A percentile compares a stretch with the other conserved stretches of the same genome.
Evolutionary conservation across 2,329 filamentous ascomycete species (phyloP).

Genomic region (Fusarium kyushuense): DNA sequence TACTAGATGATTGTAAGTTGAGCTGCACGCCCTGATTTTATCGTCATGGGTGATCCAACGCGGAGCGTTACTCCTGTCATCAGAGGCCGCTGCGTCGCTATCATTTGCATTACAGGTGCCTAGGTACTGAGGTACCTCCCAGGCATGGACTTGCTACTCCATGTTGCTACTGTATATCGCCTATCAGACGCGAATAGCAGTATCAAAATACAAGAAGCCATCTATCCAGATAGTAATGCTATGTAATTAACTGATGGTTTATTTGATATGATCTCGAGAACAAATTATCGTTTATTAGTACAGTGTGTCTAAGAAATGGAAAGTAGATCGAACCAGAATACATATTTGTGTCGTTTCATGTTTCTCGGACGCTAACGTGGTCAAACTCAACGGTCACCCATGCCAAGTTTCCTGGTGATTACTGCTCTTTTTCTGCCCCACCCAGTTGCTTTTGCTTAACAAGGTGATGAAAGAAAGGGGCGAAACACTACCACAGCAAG

Average conservation of each 20-base stretch:
- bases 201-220: neutral
- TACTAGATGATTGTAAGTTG: neutral
- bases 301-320: neutral
- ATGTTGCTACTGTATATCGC: neutral
- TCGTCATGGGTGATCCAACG: neutral
- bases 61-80: neutral
- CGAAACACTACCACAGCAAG: neutral
- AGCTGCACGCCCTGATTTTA: neutral
- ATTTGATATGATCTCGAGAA: neutral
- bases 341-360: conserved; percentile 42
- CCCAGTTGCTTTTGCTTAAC: conserved; percentile 10
- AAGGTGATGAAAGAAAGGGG: conserved; percentile 24
- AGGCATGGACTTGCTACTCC: neutral
- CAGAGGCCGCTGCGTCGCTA: neutral
- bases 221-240: neutral
- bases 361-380: conserved; percentile 46
- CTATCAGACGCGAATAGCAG: neutral
- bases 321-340: neutral
- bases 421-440: conserved; percentile 26
- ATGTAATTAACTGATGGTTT: neutral
- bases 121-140: neutral
- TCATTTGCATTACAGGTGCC: neutral
- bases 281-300: neutral
- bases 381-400: conserved; percentile 41
- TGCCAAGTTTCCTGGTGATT: conserved; percentile 33